phyloP scores from a whole-genome alignment of 495 filamentous ascomycete species.

The Apodospora peruviana region DNA sequence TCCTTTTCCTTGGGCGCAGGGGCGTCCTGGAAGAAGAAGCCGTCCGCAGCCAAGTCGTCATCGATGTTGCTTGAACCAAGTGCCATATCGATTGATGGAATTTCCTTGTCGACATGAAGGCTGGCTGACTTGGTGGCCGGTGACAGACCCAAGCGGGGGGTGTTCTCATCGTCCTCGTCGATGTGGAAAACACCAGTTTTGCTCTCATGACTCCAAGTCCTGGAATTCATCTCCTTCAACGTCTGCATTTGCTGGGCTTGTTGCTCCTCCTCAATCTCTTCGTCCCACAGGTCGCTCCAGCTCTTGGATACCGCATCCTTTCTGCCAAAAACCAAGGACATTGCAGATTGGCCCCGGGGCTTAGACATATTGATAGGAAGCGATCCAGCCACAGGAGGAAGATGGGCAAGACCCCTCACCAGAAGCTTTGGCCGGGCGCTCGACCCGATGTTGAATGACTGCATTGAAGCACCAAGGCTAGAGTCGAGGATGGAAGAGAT shows the following conservation, averaged over 20 bases:
- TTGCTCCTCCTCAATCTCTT: slow-evolving; percentile 72
- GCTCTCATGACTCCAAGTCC: slow-evolving; percentile 78
- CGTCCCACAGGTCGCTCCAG: slow-evolving; percentile 96
- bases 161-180: slow-evolving; percentile 32
- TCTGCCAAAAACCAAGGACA: slow-evolving; percentile 75
- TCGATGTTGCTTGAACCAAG: slow-evolving; percentile 44
- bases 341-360: slow-evolving; percentile 53
- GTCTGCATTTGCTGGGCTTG: slow-evolving; percentile 53
- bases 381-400: slow-evolving; percentile 60
- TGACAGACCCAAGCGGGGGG: slow-evolving; percentile 45
- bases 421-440: slow-evolving; percentile 34
- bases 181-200: slow-evolving; percentile 36
- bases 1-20: slow-evolving; percentile 35
- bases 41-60: slow-evolving; percentile 55
- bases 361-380: slow-evolving; percentile 67
- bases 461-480: slow-evolving; percentile 64
- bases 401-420: slow-evolving; percentile 21
- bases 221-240: slow-evolving; percentile 68
- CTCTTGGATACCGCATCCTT: slow-evolving; percentile 80
- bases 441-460: slow-evolving; percentile 43
- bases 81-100: slow-evolving; percentile 33
- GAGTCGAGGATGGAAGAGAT: slow-evolving; percentile 76
- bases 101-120: slow-evolving; percentile 33
- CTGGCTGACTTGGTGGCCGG: slow-evolving; percentile 44
- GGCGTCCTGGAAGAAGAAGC: slow-evolving; percentile 63